phyloP scores from a whole-genome alignment of 148 eudicot species.

The Rhododendron ferrugineum region DNA sequence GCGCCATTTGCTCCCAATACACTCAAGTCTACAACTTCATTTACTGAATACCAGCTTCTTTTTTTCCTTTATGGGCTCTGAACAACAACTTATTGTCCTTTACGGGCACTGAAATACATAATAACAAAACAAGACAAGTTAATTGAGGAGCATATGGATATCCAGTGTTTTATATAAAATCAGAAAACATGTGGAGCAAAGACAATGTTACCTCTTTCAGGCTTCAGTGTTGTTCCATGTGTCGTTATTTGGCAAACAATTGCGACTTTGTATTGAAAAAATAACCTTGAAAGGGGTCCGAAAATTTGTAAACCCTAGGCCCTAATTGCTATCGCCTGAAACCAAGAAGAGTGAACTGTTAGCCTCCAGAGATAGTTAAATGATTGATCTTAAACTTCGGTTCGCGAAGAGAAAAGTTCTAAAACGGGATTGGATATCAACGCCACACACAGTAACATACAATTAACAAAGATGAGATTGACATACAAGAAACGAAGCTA shows the following conservation, averaged over 20 bases:
- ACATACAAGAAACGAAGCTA: neutral
- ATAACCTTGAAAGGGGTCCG: neutral
- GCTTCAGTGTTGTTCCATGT: constrained; percentile 4
- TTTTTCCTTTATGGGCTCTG: neutral
- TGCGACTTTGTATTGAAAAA: neutral
- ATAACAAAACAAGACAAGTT: neutral
- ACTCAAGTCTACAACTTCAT: constrained; percentile 20
- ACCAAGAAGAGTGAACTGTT: neutral
- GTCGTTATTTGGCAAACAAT: neutral
- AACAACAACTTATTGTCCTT: neutral
- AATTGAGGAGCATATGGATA: too few species aligned
- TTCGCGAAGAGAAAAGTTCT: neutral
- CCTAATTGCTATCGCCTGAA: neutral
- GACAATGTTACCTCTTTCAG: neutral
- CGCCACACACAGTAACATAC: neutral
- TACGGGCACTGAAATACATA: neutral
- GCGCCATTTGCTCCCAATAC: constrained; percentile 50
- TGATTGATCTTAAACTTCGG: neutral
- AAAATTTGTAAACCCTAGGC: neutral
- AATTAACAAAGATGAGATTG: neutral
- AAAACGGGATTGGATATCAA: neutral
- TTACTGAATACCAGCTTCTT: constrained; percentile 20
- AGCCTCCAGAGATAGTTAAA: neutral
- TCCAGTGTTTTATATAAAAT: neutral
- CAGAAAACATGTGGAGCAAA: neutral